phyloP scores from a whole-genome alignment of 495 filamentous ascomycete species.

The Xylaria bambusicola region DNA sequence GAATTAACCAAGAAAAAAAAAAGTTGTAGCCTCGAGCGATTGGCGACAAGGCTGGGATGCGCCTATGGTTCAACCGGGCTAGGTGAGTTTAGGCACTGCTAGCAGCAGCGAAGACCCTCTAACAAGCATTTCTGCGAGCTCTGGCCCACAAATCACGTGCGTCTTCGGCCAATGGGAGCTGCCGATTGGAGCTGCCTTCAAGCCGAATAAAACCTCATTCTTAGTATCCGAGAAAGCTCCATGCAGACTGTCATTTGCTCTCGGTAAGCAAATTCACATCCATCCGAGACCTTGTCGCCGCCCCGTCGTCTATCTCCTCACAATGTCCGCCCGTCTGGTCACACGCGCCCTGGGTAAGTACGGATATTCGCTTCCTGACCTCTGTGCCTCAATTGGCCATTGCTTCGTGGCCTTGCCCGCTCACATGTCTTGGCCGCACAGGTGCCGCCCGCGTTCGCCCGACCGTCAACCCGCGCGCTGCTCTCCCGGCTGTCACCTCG shows the following conservation, averaged over 20 bases:
- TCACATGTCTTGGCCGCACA: slow-evolving; percentile 40
- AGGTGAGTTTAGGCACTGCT: neutral
- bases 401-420: slow-evolving; percentile 17
- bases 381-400: slow-evolving; percentile 22
- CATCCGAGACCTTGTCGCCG: slow-evolving; percentile 41
- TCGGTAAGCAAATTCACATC: slow-evolving; percentile 36
- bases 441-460: slow-evolving; percentile 89
- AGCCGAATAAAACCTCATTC: slow-evolving; percentile 56
- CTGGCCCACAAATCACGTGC: slow-evolving; percentile 32
- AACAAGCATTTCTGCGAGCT: neutral
- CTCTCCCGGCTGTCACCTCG: slow-evolving; percentile 67
- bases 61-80: neutral
- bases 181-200: slow-evolving; percentile 24
- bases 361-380: neutral
- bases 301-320: slow-evolving; percentile 46
- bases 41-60: slow-evolving; percentile 7
- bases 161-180: slow-evolving; percentile 28
- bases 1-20: neutral
- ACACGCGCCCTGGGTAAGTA: slow-evolving; percentile 86
- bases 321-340: slow-evolving; percentile 95
- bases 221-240: slow-evolving; percentile 36
- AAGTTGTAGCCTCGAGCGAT: slow-evolving; percentile 10
- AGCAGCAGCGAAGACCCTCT: neutral
- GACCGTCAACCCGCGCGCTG: slow-evolving; percentile 62
- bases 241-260: slow-evolving; percentile 29